Evolutionary conservation across 164 flowering plant species (phyloP).

Genomic region (Kalanchoe fedtschenkoi): DNA sequence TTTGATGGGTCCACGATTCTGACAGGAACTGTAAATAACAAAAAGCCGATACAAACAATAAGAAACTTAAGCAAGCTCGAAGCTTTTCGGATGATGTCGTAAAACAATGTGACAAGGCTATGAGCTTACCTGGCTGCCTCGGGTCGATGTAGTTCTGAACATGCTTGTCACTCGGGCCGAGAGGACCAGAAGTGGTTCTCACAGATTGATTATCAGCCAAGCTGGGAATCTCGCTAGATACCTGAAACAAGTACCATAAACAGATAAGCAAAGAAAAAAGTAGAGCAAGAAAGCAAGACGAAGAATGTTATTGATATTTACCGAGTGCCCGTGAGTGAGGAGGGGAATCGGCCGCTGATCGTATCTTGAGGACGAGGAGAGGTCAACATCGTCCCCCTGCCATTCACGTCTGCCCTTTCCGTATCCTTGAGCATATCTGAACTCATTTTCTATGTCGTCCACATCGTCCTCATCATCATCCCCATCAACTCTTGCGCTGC

Average conservation of each 20-base stretch:
- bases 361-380: slow-evolving; percentile 75
- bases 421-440: slow-evolving; percentile 47
- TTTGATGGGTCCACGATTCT: slow-evolving; percentile 92
- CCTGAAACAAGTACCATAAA: slow-evolving; percentile 25
- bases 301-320: slow-evolving; percentile 17
- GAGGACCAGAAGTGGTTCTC: slow-evolving; percentile 83
- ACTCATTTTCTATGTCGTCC: slow-evolving; percentile 94
- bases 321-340: slow-evolving; percentile 78
- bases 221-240: slow-evolving; percentile 87
- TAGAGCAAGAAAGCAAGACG: background rate
- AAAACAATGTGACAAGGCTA: background rate
- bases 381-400: slow-evolving; percentile 74
- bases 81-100: background rate
- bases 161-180: slow-evolving; percentile 77
- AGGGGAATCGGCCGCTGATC: slow-evolving; percentile 80
- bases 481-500: slow-evolving; percentile 91
- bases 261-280: background rate
- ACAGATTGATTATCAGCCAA: slow-evolving; percentile 83
- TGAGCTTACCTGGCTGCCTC: slow-evolving; percentile 69
- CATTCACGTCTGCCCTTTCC: slow-evolving; percentile 46
- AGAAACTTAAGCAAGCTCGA: background rate
- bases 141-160: slow-evolving; percentile 76
- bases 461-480: slow-evolving; percentile 96
- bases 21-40: slow-evolving; percentile 63
- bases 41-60: background rate